Base-by-base conservation (phyloP, 768 basidiomycete genomes). In the Polyporus arcularius region DNA sequence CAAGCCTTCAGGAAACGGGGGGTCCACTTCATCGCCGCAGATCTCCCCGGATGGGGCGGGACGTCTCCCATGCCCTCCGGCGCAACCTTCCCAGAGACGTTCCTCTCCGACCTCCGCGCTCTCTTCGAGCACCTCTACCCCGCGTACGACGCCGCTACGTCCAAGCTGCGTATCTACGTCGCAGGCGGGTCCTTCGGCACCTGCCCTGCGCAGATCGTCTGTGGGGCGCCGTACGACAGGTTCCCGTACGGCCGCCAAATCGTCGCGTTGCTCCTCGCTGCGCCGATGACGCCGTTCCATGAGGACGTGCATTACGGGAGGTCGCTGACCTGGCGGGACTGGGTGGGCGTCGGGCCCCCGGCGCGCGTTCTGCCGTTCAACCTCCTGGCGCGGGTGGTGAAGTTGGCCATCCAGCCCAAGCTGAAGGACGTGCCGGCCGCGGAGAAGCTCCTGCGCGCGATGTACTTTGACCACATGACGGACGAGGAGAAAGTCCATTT, bases 31-130 rank as follows among this genome's bases (percentile, higher is more conserved):
- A 67, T 86, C 42, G 74, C 79, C 11, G 84, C 84, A 3, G 82
- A 85, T 10, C 79, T 86, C 35, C 80, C 83, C 21, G 85, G 83
- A 2, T 86, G 85, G 84, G 85, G 85, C 3, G 75, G 75, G 47
- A 80, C 85, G 5, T 82, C 83, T 0, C 77, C 81, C 1, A 68
- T 77, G 5, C 68, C 67, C 4, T 61, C 72, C 8, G 58, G 70
- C 8, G 58, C 69, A 0, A 65, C 77, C 1, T 85, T 80, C 65
- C 68, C 78, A 51, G 70, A 76, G 26, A 74, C 75, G 12, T 70
- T 86, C 56, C 73, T 74, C 35, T 61, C 71, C 50, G 83, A 83
- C 65, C 76, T 81, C 60, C 76, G 78, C 0, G 70, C 76, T 12
- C 72, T 86, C 45, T 74, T 86, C 42, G 69, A 75, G 18, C 81